Base-by-base conservation (phyloP, 208 protist genomes). In the Acanthamoeba polyphaga region DNA sequence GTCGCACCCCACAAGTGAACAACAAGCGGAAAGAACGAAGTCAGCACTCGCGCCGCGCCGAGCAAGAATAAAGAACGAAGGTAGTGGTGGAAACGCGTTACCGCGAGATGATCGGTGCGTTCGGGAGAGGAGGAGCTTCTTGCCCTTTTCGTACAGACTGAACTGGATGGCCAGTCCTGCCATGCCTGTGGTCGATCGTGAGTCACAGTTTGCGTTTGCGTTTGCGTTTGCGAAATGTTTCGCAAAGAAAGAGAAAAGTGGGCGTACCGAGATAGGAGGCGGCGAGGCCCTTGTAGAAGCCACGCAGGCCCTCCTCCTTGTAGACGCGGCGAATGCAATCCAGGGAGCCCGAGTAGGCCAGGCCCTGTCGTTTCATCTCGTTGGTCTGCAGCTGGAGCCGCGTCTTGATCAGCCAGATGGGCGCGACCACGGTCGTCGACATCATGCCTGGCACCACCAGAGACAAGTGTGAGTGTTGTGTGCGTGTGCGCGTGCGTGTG, bases 361-460 rank as follows among this genome's bases (percentile, higher is more conserved):
- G n/a, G 27, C 82, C 74, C 46, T 84, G 29, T 22, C 74, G 74
- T 43, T 84, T 84, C 74, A 84, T 84, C 29, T 84, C 74, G 74
- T 84, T 84, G 29, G 74, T 84, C 49, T 96, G 94, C 68, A 96
- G 90, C 72, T 96, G 96, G 53, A 96, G 62, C 64, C 96, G 49
- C n/a, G 96, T 93, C 49, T 96, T 96, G 19, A 96, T 46, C 24
- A 96, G 38, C 94, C 96, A 96, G 46, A 96, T 88, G 12, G 96
- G 96, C 58, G 49, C 38, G 19, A 92, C 95, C 2, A 53, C 17
- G 22, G 95, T 96, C 22, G 84, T 94, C 7, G 95, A 92, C 22
- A 85, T 93, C 49, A 58, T 29, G 29, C 95, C 95, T 6, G 95
- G n/a, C 64, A 55, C 3, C 19, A 22, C 15, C 72, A 5, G 5